Conservation (phyloP, 768 basidiomycete genomes). For the Nevesoporus exiguus region DNA sequence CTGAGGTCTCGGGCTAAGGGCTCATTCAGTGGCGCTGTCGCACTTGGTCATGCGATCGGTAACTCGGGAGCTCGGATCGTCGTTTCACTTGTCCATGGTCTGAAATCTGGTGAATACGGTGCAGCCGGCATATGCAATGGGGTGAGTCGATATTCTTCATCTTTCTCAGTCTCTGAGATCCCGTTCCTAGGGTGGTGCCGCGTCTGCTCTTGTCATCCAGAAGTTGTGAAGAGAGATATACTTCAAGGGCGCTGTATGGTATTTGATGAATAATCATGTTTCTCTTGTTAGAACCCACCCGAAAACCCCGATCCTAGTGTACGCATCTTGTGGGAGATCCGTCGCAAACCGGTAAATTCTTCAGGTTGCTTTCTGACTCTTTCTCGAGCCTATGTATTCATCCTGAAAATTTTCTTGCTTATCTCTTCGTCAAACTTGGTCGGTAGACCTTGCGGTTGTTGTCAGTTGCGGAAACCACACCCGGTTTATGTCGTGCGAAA, state of each 20-base stretch:
- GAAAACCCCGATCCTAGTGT: slow-evolving; percentile 1
- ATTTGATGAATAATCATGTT: slow-evolving; percentile 17
- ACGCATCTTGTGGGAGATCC: slow-evolving; percentile 7
- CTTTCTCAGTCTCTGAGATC: slow-evolving; percentile 14
- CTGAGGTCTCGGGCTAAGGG: slow-evolving; percentile 5
- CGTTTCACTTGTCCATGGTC: slow-evolving; percentile 87
- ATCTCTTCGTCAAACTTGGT: slow-evolving; percentile 12
- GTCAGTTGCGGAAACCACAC: slow-evolving; percentile 8
- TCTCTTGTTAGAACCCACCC: not conserved
- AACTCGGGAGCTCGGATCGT: slow-evolving; percentile 94
- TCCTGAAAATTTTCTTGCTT: slow-evolving; percentile 14
- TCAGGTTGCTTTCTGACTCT: not conserved
- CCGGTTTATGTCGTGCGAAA: slow-evolving; percentile 1
- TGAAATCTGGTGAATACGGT: slow-evolving; percentile 90
- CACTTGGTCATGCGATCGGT: slow-evolving; percentile 94
- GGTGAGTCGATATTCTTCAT: slow-evolving; percentile 46
- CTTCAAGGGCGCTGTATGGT: slow-evolving; percentile 12
- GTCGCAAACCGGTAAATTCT: slow-evolving; percentile 12
- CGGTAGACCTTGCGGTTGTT: slow-evolving; percentile 3
- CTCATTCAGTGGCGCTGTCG: slow-evolving; percentile 81
- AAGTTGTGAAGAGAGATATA: slow-evolving; percentile 53
- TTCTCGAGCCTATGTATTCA: slow-evolving; percentile 2
- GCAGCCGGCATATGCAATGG: slow-evolving; percentile 97
- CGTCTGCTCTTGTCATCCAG: slow-evolving; percentile 87
- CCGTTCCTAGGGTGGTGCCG: slow-evolving; percentile 74